These are phyloP conservation scores for Theobroma cacao DNA, from an alignment of 345 rosid genomes.

Conservation along the genomic window DNA sequence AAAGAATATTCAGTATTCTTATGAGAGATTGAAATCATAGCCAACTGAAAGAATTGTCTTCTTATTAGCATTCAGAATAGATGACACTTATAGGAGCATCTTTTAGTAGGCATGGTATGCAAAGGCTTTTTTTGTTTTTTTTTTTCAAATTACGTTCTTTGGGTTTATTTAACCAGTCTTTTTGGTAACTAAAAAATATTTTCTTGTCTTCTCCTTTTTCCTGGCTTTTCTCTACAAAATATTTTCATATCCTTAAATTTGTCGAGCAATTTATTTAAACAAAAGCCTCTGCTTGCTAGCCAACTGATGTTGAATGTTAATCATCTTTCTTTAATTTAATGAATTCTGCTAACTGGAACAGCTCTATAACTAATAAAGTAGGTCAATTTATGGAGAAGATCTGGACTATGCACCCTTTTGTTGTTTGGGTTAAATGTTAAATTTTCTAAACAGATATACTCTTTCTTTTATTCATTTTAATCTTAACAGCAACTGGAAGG, in stretches of 20 bases:
- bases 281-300: background rate
- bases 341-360: background rate
- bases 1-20: background rate
- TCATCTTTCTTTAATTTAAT: background rate
- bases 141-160: background rate
- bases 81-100: background rate
- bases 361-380: background rate
- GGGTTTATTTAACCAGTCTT: background rate
- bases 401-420: background rate
- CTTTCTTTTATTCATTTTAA: background rate
- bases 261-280: background rate
- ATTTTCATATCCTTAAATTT: background rate
- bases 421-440: background rate
- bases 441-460: background rate
- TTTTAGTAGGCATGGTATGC: background rate
- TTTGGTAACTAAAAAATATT: background rate
- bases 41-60: background rate
- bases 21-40: background rate
- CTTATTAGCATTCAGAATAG: background rate
- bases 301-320: background rate
- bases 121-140: background rate
- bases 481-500: slow-evolving; percentile 76
- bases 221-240: background rate
- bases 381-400: background rate
- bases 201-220: background rate